phyloP scores from a whole-genome alignment of 2,329 filamentous ascomycete species.

The Diaporthe amygdali region DNA sequence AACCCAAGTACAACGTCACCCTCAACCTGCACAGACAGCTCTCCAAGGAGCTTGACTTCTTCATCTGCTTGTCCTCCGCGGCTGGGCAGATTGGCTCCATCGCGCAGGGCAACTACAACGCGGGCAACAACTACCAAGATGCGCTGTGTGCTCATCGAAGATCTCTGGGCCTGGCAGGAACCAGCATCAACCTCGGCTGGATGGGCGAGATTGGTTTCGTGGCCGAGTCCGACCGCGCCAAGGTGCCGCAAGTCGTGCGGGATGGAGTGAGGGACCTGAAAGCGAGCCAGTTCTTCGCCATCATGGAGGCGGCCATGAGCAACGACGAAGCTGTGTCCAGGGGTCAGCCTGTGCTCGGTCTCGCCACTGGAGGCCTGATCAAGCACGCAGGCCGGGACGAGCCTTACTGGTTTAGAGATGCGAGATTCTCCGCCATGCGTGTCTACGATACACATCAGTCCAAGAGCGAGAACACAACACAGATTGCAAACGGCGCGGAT shows the following conservation, averaged over 20 bases:
- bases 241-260: slow-evolving; percentile 7
- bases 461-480: slow-evolving; percentile 8
- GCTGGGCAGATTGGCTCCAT: slow-evolving; percentile 36
- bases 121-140: slow-evolving; percentile 36
- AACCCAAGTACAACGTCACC: slow-evolving; percentile 33
- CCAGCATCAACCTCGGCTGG: slow-evolving; percentile 31
- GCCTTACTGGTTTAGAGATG: slow-evolving; percentile 37
- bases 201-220: slow-evolving; percentile 19
- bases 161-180: slow-evolving; percentile 32
- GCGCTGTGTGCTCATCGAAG: slow-evolving; percentile 34
- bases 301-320: background rate
- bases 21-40: slow-evolving; percentile 34
- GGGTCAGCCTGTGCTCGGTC: slow-evolving; percentile 34
- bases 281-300: slow-evolving; percentile 10
- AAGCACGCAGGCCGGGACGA: slow-evolving; percentile 34
- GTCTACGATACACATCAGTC: slow-evolving; percentile 31
- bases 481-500: slow-evolving; percentile 19
- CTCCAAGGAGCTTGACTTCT: slow-evolving; percentile 37
- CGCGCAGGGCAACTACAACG: slow-evolving; percentile 37
- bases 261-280: background rate
- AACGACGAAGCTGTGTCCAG: slow-evolving; percentile 18
- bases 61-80: slow-evolving; percentile 33
- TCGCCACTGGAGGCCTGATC: slow-evolving; percentile 34
- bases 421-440: slow-evolving; percentile 33
- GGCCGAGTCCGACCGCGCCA: slow-evolving; percentile 14